These are phyloP conservation scores for Colletotrichum phormii DNA, from an alignment of 2,329 filamentous ascomycete species.

Conservation along the genomic window DNA sequence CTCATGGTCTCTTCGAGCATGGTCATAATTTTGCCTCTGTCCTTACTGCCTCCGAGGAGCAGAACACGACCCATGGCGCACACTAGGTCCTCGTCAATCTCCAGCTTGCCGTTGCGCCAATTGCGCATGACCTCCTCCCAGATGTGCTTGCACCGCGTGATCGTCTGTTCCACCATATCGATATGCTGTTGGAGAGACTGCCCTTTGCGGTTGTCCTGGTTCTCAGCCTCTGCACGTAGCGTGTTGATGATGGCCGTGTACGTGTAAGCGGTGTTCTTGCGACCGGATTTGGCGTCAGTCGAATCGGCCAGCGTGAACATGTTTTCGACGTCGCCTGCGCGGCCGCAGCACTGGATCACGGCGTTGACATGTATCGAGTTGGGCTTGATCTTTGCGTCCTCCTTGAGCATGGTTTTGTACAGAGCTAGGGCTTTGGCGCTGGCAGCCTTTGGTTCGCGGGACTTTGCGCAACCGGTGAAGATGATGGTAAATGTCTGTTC, in stretches of 20 bases:
- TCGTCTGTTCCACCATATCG: conserved; percentile 54
- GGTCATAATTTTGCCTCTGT: conserved; percentile 78
- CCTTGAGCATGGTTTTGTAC: conserved; percentile 79
- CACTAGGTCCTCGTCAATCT: conserved; percentile 83
- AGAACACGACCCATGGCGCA: conserved; percentile 84
- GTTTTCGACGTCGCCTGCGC: conserved; percentile 80
- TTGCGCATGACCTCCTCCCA: conserved; percentile 85
- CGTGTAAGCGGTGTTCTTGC: conserved; percentile 75
- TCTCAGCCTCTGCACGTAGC: conserved; percentile 64
- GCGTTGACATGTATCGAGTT: conserved; percentile 90
- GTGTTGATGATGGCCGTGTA: conserved; percentile 88
- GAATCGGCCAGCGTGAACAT: conserved; percentile 82
- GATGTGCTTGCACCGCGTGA: conserved; percentile 77
- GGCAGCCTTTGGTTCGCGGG: conserved; percentile 67
- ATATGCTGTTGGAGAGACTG: conserved; percentile 45
- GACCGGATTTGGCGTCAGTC: conserved; percentile 69
- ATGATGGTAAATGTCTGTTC: conserved; percentile 86
- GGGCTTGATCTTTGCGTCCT: conserved; percentile 70
- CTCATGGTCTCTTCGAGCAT: conserved; percentile 87
- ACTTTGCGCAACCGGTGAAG: conserved; percentile 77
- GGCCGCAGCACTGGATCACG: conserved; percentile 83
- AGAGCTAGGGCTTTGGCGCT: conserved; percentile 78
- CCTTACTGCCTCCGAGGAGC: conserved; percentile 70
- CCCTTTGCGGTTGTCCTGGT: conserved; percentile 42
- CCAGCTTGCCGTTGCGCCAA: conserved; percentile 78